Evolutionary conservation across 768 basidiomycete genomes (phyloP), one percentile per base, ranked within the genome.

Genomic region (Lanmaoa pseudosensibilis): DNA sequence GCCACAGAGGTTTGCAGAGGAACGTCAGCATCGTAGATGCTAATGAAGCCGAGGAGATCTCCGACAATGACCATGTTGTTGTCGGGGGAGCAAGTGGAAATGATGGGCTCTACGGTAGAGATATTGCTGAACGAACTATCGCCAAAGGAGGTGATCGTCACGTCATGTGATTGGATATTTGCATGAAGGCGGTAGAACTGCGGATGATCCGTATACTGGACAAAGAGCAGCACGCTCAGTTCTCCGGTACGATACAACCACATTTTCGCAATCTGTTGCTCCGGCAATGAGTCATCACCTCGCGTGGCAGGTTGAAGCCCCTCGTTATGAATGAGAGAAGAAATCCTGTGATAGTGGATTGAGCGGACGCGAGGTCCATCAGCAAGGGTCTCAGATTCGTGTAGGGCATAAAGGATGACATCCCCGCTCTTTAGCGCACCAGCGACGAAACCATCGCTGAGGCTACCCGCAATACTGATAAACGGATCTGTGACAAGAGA

Each of bases 41-140:
- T 82, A 43, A 91, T 70, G 40, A 76, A 83, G 2, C 90, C 90
- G 25, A 88, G 74, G 23, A 75, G 71, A 65, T 92, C 87, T 2
- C 91, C 90, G 2, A 73, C 75, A 10, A 91, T 62, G 33, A 91
- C 69, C 65, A 89, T 82, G 63, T 76, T 80, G 12, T 66, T 62
- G 49, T 80, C 75, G n/a, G 57, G 41, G 21, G 77, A 68, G 18
- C 40, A 19, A 1, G 46, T 4, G 59, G 86, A 84, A 47, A 78
- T 77, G 16, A 73, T 60, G 3, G 85, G 81, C 13, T 71, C 68
- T 10, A 89, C 30, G 36, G 70, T 66, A 8, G 81, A 81, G n/a
- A 88, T 74, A 12, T 74, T 64, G 5, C 83, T 83, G 34, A 81
- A 78, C 4, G 78, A 73, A 2, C 72, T 70, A 50, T 86, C 81